Conservation (phyloP, 2,329 filamentous ascomycete species). For the Fusarium sambucinum region DNA sequence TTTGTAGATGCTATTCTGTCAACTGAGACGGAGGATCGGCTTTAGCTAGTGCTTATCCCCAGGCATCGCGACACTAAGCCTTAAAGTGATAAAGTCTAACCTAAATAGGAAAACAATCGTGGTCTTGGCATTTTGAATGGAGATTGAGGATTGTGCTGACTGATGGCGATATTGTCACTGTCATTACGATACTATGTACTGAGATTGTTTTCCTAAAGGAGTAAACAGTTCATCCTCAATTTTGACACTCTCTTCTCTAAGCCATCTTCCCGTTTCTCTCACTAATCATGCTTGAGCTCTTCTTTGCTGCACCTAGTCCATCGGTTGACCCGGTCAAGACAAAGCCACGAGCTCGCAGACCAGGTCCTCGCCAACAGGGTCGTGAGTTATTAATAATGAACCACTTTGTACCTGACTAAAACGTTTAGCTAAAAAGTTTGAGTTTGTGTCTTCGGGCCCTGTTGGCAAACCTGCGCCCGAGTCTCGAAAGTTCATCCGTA, state of each 20-base stretch:
- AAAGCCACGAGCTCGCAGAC: conserved; percentile 18
- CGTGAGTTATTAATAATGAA: conserved; percentile 13
- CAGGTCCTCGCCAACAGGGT: conserved; percentile 2
- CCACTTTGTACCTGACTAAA: neutral
- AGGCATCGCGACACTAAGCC: neutral
- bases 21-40: accelerated
- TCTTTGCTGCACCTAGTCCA: conserved; percentile 8
- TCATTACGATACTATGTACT: neutral
- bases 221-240: conserved; percentile 26
- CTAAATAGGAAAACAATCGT: conserved; percentile 47
- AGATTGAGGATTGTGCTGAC: conserved; percentile 7
- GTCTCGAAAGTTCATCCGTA: conserved; percentile 47
- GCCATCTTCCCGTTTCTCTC: neutral
- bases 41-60: conserved; percentile 6
- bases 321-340: neutral
- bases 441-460: conserved; percentile 46
- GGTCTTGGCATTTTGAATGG: conserved; percentile 21
- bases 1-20: neutral
- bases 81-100: neutral
- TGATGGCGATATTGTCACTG: neutral
- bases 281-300: conserved; percentile 28
- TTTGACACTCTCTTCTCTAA: neutral
- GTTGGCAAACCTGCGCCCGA: conserved; percentile 42
- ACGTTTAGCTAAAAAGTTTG: conserved; percentile 42
- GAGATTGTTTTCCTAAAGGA: conserved; percentile 26